Percentiles rank a stretch among this genome's conserved stretches.
phyloP scores from a whole-genome alignment of 148 eudicot species.

The Rhododendron kiyosumense region DNA sequence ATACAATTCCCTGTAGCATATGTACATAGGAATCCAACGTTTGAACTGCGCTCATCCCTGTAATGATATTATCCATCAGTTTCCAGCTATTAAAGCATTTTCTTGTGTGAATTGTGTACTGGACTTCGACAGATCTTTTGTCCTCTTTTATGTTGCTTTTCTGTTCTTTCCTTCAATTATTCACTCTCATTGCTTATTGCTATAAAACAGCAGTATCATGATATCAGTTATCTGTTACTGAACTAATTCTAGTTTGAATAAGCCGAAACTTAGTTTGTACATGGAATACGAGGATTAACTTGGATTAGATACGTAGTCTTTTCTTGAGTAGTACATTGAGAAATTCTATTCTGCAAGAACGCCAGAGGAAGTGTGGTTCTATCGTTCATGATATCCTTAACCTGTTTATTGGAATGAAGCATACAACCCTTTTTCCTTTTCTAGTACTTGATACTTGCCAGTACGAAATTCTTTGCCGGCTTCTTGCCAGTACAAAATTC shows the following conservation, averaged over 20 bases:
- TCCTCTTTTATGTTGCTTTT: neutral
- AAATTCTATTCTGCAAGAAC: neutral
- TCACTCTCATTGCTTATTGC: neutral
- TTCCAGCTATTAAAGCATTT: neutral
- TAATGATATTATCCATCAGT: neutral
- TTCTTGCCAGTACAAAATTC: neutral
- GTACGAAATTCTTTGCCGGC: neutral
- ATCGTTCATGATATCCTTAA: neutral
- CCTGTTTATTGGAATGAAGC: neutral
- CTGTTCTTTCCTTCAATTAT: neutral
- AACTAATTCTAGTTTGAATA: neutral
- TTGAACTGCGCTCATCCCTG: neutral
- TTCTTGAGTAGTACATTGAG: neutral
- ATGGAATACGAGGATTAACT: neutral
- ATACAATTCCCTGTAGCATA: slow-evolving; percentile 2
- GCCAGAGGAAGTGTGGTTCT: neutral
- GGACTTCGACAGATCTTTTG: neutral
- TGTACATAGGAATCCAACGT: slow-evolving; percentile 11
- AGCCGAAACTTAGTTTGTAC: neutral
- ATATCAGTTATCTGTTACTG: neutral
- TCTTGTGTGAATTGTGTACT: neutral
- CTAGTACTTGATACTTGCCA: neutral
- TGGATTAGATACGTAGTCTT: neutral
- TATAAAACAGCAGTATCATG: neutral
- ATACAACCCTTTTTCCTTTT: neutral